Conservation (phyloP, 192 early-diverging fungal species). For the Glomus cerebriforme region DNA sequence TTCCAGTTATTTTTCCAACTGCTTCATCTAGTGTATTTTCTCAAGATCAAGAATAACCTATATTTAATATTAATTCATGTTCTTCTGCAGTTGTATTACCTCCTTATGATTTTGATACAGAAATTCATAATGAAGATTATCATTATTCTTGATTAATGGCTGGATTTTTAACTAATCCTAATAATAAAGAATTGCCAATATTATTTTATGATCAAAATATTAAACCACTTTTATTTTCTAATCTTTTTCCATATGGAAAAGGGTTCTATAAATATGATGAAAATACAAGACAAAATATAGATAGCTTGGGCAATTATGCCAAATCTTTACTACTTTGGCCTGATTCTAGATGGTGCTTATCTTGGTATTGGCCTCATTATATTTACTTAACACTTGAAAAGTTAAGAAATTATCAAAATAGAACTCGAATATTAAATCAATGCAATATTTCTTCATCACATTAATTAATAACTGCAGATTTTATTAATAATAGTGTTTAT, state of each 20-base stretch:
- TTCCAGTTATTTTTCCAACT: neutral
- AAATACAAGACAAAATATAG: neutral
- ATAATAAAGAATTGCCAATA: neutral
- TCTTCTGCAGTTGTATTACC: neutral
- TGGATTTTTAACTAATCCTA: neutral
- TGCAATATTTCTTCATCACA: neutral
- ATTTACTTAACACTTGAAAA: neutral
- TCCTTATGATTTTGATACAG: slow-evolving; percentile 5
- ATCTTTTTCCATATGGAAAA: slow-evolving; percentile 3
- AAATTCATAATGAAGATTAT: slow-evolving; percentile 10
- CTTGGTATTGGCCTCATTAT: too few species aligned
- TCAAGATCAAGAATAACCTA: neutral
- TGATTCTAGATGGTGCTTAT: too few species aligned
- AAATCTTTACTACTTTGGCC: neutral
- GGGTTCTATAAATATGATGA: neutral
- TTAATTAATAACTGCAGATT: neutral
- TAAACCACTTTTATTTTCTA: neutral
- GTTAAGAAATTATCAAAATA: neutral
- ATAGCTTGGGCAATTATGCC: slow-evolving; percentile 1
- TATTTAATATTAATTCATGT: neutral
- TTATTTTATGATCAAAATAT: neutral
- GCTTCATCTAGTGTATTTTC: neutral
- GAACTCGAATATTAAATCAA: neutral
- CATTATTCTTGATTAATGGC: neutral
- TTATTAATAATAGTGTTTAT: neutral